Conservation (phyloP, 116 monocot species). For the Iris pallida region DNA sequence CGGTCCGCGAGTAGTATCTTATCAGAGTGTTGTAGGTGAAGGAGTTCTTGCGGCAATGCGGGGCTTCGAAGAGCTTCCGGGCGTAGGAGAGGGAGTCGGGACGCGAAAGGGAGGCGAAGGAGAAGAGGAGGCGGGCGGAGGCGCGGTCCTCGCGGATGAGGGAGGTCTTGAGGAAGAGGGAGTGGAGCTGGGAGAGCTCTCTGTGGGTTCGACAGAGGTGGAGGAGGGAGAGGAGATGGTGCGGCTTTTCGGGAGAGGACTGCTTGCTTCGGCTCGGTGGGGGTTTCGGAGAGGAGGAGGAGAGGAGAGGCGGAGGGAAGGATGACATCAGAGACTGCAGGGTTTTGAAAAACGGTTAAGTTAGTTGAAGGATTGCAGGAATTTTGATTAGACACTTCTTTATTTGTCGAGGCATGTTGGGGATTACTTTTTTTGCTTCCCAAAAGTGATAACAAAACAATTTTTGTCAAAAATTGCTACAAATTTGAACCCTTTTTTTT, state of each 20-base stretch:
- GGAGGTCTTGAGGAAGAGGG: slow-evolving; percentile 27
- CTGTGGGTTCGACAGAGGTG: slow-evolving; percentile 1
- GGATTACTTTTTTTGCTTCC: no score
- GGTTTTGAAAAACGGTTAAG: not conserved
- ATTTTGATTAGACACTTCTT: no score
- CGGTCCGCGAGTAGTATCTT: slow-evolving; percentile 8
- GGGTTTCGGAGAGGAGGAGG: slow-evolving; percentile 14
- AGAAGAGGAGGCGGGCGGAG: slow-evolving; percentile 22
- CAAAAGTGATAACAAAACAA: no score
- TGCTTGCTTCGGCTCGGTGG: not conserved
- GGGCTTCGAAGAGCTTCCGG: slow-evolving; percentile 12
- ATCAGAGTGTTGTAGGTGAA: slow-evolving; percentile 29
- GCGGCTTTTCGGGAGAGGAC: not conserved
- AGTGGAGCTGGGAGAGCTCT: slow-evolving; percentile 31
- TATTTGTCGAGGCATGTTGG: no score
- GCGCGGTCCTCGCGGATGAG: slow-evolving; percentile 18
- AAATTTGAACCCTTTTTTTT: no score
- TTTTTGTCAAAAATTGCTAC: no score
- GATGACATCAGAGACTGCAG: not conserved
- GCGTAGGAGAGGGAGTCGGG: slow-evolving; percentile 17
- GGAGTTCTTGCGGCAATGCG: slow-evolving; percentile 11
- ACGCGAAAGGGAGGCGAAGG: slow-evolving; percentile 17
- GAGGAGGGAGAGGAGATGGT: not conserved
- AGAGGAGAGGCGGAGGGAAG: slow-evolving; percentile 13
- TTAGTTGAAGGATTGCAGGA: not conserved